A percentile compares a stretch with the other conserved stretches of the same genome.
Evolutionary conservation across 371 early-diverging fungal genomes (phyloP).

Genomic region (Mortierella sp.): DNA sequence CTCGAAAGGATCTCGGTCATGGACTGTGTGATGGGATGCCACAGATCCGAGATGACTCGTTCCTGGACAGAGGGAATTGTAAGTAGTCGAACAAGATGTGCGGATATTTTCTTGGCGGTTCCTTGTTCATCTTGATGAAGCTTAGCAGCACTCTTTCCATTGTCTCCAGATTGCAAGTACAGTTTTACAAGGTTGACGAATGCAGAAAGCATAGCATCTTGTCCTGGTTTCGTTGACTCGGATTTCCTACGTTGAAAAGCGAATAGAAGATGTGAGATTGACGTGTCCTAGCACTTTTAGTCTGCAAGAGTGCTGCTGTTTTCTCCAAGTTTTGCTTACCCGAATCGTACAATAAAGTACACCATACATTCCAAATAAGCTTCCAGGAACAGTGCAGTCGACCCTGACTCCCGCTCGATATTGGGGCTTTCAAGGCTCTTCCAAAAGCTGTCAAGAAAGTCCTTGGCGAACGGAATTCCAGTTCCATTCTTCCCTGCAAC

Average conservation of each 20-base stretch:
- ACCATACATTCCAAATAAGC: conserved; percentile 71
- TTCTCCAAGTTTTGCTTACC: conserved; percentile 42
- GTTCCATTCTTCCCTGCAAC: conserved; percentile 51
- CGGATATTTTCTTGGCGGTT: conserved; percentile 27
- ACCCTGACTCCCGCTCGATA: conserved; percentile 62
- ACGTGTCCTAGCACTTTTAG: neutral
- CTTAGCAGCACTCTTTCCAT: conserved; percentile 19
- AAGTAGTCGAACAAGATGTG: conserved; percentile 34
- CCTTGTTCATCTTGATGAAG: conserved; percentile 36
- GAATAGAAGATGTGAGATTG: neutral
- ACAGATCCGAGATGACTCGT: conserved; percentile 24
- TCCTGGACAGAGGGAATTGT: conserved; percentile 42
- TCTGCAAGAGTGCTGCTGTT: neutral
- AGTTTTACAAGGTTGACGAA: conserved; percentile 23
- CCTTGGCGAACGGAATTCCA: conserved; percentile 60
- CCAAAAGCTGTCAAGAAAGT: conserved; percentile 78
- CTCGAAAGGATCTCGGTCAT: conserved; percentile 33
- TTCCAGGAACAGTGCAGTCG: conserved; percentile 63
- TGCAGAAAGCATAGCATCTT: conserved; percentile 32
- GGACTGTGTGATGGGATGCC: conserved; percentile 28
- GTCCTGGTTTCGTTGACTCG: conserved; percentile 42
- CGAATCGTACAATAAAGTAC: conserved; percentile 61
- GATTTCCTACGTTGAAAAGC: conserved; percentile 22
- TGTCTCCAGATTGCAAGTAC: conserved; percentile 16
- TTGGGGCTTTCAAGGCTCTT: conserved; percentile 61